Evolutionary conservation across 345 rosid genomes (phyloP).

Genomic region (Ceriops tagal): DNA sequence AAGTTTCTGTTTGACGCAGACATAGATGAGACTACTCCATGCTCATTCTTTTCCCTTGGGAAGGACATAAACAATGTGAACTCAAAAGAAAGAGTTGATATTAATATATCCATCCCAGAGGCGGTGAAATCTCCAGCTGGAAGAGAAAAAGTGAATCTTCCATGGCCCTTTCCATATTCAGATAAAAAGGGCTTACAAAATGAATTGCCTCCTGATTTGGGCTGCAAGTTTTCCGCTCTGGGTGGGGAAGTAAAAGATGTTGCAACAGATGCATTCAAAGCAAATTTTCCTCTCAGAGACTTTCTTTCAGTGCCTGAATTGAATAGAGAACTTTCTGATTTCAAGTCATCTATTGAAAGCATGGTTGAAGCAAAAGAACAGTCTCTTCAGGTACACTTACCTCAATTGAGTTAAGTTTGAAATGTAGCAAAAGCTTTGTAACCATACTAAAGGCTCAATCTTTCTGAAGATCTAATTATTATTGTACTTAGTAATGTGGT

Average conservation of each 20-base stretch:
- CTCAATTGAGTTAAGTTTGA: neutral
- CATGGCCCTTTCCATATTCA: neutral
- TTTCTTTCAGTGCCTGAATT: slow-evolving; percentile 35
- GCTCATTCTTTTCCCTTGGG: slow-evolving; percentile 19
- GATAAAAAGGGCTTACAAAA: slow-evolving; percentile 8
- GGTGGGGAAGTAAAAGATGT: slow-evolving; percentile 16
- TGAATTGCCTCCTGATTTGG: neutral
- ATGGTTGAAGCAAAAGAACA: slow-evolving; percentile 25
- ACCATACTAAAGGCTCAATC: neutral
- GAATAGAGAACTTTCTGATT: slow-evolving; percentile 17
- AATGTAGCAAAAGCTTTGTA: neutral
- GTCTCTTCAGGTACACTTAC: slow-evolving; percentile 36
- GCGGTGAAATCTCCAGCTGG: slow-evolving; percentile 24
- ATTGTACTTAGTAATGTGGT: no score
- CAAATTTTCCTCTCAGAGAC: slow-evolving; percentile 41
- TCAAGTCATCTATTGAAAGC: slow-evolving; percentile 14
- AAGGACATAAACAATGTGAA: slow-evolving; percentile 19
- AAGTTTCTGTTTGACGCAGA: slow-evolving; percentile 48
- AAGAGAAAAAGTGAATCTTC: slow-evolving; percentile 8
- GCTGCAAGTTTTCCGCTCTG: slow-evolving; percentile 14
- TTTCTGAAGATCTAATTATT: neutral
- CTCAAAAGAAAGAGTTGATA: slow-evolving; percentile 12
- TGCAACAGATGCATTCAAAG: slow-evolving; percentile 15
- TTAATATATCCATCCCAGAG: slow-evolving; percentile 11
- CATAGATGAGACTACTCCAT: slow-evolving; percentile 24